Percentiles rank a stretch among this genome's conserved stretches.
Evolutionary conservation across 129 eudicot genomes (phyloP).

Genomic region (Arctium lappa): DNA sequence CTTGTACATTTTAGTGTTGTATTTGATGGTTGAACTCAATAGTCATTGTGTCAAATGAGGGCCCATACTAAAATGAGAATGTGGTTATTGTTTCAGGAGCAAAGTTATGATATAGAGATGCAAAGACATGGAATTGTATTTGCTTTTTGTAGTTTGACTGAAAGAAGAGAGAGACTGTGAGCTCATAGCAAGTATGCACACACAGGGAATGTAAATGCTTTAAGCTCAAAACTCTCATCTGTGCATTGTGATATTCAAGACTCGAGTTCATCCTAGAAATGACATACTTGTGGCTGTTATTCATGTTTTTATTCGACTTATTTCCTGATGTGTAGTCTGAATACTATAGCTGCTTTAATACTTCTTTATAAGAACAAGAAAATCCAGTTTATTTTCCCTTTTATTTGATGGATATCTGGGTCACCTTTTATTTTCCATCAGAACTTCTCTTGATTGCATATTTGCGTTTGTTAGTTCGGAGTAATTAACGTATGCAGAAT

Average conservation of each 20-base stretch:
- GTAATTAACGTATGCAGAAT: not conserved
- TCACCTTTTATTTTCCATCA: not conserved
- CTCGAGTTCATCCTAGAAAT: conserved; percentile 18
- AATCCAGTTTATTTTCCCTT: not conserved
- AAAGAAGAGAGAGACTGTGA: conserved; percentile 27
- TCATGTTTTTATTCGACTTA: conserved; percentile 1
- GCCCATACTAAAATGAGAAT: conserved; percentile 20
- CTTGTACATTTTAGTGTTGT: conserved; percentile 16
- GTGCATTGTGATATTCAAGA: not conserved
- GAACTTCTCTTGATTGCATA: not conserved
- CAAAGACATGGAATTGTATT: conserved; percentile 23
- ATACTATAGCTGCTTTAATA: not conserved
- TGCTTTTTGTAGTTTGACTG: conserved; percentile 12
- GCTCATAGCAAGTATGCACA: conserved; percentile 25
- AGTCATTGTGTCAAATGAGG: conserved; percentile 20
- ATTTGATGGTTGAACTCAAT: not conserved
- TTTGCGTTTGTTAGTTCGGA: not conserved
- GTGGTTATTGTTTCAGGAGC: conserved; percentile 48
- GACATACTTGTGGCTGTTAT: conserved; percentile 16
- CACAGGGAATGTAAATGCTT: conserved; percentile 26
- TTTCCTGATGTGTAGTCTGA: not conserved
- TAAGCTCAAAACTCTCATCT: conserved; percentile 16
- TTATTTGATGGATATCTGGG: not conserved
- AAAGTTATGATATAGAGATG: conserved; percentile 49
- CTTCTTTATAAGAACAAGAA: not conserved